phyloP scores from a whole-genome alignment of 306 rosid genomes.

The Oemleria cerasiformis region DNA sequence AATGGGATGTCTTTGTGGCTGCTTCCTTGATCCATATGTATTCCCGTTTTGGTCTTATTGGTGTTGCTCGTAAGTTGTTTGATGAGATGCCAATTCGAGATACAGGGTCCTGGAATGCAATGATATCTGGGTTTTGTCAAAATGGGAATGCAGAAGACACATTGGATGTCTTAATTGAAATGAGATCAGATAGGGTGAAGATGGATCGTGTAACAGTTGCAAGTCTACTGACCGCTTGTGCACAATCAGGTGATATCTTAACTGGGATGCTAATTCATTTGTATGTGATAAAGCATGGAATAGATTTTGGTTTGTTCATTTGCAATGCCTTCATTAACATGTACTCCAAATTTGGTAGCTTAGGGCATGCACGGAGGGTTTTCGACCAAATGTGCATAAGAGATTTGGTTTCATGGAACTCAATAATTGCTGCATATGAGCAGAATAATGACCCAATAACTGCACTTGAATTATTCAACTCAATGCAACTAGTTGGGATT shows the following conservation, averaged over 20 bases:
- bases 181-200: conserved; percentile 38
- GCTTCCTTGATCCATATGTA: conserved; percentile 34
- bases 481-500: conserved; percentile 28
- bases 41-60: conserved; percentile 31
- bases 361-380: conserved; percentile 33
- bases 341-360: conserved; percentile 50
- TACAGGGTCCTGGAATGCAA: conserved; percentile 51
- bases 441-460: conserved; percentile 37
- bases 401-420: conserved; percentile 57
- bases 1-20: not conserved
- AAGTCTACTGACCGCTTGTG: conserved; percentile 45
- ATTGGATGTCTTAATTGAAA: conserved; percentile 37
- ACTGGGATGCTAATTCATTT: conserved; percentile 44
- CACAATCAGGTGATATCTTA: conserved; percentile 31
- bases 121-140: conserved; percentile 51
- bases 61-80: conserved; percentile 24
- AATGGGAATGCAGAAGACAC: conserved; percentile 43
- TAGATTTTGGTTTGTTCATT: conserved; percentile 36
- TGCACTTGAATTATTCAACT: conserved; percentile 35
- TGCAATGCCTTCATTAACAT: conserved; percentile 50
- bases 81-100: conserved; percentile 40
- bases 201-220: conserved; percentile 46
- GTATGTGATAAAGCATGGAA: conserved; percentile 44
- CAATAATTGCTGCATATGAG: conserved; percentile 43
- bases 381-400: conserved; percentile 35